Base-by-base conservation (phyloP, 768 basidiomycete genomes). In the Floccularia luteovirens region DNA sequence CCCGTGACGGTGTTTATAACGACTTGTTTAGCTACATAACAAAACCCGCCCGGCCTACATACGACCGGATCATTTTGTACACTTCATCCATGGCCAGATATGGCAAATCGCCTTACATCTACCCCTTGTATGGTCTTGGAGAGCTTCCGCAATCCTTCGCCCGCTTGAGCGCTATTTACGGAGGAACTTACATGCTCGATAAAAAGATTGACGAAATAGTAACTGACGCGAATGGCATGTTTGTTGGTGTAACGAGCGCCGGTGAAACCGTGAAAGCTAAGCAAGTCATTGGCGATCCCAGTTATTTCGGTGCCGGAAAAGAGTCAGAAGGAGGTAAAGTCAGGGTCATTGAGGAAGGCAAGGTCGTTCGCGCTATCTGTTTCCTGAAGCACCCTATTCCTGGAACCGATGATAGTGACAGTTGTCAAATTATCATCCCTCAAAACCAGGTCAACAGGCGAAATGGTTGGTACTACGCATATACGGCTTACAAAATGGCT, bases 171-270 rank as follows among this genome's bases (percentile, higher is more conserved):
- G 96, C 96, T 48, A 97, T 99, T 59, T 97, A 99, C 57, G 96
- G 96, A 28, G 96, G 96, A 30, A 99, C 96, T 10, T 99, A 99
- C 70, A 99, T 99, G 96, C 83, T 99, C 42, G 92, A 97, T 71
- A 99, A 99, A 67, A 71, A 70, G 33, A 85, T 96, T 53, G 82
- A 94, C 44, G 77, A 86, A 57, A 91, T 98, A 50, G 83, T 96
- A 40, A 90, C 83, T 31, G 88, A 86, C 58, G 59, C 66, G 10
- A 74, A 80, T 43, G 96, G 96, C 51, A 88, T 84, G 58, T 98
- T 99, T 50, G 74, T 89, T 40, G 96, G 96, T 34, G 96, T 98
- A 32, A 84, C 82, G 25, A 86, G 84, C 50, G 91, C 77, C 14
- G 70, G 74, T 11, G 96, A 99, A 67, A 92, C 82, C 14, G 96